These are phyloP conservation scores for Neofusicoccum parvum DNA, from an alignment of 2,329 filamentous ascomycete species.

Conservation along the genomic window DNA sequence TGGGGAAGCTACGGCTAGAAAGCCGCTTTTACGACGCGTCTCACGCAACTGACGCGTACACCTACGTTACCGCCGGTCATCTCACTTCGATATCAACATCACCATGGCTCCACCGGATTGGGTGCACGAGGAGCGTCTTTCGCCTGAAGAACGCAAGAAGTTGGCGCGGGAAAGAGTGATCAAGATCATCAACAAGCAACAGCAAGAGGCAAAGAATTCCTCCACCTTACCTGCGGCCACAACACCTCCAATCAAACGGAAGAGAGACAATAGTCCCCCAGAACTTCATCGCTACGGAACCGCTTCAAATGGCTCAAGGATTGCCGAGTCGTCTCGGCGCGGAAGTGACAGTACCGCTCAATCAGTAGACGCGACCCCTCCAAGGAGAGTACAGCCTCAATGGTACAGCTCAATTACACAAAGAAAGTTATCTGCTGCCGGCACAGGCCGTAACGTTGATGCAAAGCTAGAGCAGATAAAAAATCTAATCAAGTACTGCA, in stretches of 20 bases:
- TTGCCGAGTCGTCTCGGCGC: neutral
- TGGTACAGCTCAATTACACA: neutral
- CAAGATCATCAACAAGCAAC: neutral
- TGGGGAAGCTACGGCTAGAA: too few relatives aligned
- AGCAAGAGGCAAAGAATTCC: neutral
- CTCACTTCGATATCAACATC: neutral
- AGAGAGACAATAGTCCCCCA: too few relatives aligned
- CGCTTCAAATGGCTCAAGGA: neutral
- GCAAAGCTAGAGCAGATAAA: neutral
- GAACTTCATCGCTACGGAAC: neutral
- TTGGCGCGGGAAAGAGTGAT: neutral
- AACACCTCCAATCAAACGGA: too few relatives aligned
- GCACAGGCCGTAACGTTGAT: neutral
- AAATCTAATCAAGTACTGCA: neutral
- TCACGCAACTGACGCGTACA: too few relatives aligned
- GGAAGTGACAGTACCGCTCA: neutral
- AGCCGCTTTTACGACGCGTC: too few relatives aligned
- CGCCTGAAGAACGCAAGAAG: neutral
- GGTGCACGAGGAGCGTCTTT: neutral
- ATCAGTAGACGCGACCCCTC: neutral
- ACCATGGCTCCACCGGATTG: conserved; percentile 1
- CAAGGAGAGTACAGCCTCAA: neutral
- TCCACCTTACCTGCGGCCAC: too few relatives aligned
- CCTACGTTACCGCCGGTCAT: too few relatives aligned
- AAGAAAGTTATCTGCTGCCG: neutral